Conservation (phyloP, 2,329 filamentous ascomycete species). For the Penicillium sp. region DNA sequence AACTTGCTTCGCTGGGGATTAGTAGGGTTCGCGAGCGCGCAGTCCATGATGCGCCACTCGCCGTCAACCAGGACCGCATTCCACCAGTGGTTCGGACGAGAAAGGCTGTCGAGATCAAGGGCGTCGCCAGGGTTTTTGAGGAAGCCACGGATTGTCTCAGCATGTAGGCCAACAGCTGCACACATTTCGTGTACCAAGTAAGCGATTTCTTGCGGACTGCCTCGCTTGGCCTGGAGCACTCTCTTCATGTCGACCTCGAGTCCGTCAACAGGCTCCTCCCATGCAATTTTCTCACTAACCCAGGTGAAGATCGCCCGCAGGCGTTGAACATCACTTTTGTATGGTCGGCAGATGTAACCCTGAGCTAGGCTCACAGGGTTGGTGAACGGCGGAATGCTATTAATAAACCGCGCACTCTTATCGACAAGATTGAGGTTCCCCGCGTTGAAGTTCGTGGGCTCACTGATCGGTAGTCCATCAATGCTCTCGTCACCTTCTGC, state of each 20-base stretch:
- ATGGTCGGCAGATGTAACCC: slow-evolving; percentile 89
- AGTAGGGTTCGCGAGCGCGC: slow-evolving; percentile 85
- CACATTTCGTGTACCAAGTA: slow-evolving; percentile 92
- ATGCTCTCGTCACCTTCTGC: slow-evolving; percentile 88
- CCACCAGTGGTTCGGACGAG: slow-evolving; percentile 96
- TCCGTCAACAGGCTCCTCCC: slow-evolving; percentile 95
- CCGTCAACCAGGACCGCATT: slow-evolving; percentile 90
- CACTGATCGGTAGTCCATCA: slow-evolving; percentile 78
- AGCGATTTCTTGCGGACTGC: slow-evolving; percentile 86
- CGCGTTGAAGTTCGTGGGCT: slow-evolving; percentile 76
- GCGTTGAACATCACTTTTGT: slow-evolving; percentile 89
- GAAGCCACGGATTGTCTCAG: slow-evolving; percentile 85
- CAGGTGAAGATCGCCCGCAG: slow-evolving; percentile 95
- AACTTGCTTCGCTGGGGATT: slow-evolving; percentile 79
- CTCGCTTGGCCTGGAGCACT: slow-evolving; percentile 81
- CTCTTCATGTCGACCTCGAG: slow-evolving; percentile 73
- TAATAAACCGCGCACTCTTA: slow-evolving; percentile 92
- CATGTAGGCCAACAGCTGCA: slow-evolving; percentile 79
- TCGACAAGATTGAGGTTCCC: slow-evolving; percentile 87
- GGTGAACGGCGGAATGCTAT: slow-evolving; percentile 76
- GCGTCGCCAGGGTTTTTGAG: slow-evolving; percentile 87
- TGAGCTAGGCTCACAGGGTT: slow-evolving; percentile 83
- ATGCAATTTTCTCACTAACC: slow-evolving; percentile 91
- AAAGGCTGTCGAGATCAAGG: slow-evolving; percentile 76
- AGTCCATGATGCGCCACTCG: slow-evolving; percentile 96